phyloP scores from a whole-genome alignment of 208 protist genomes.

The Plasmodiophora brassicae region DNA sequence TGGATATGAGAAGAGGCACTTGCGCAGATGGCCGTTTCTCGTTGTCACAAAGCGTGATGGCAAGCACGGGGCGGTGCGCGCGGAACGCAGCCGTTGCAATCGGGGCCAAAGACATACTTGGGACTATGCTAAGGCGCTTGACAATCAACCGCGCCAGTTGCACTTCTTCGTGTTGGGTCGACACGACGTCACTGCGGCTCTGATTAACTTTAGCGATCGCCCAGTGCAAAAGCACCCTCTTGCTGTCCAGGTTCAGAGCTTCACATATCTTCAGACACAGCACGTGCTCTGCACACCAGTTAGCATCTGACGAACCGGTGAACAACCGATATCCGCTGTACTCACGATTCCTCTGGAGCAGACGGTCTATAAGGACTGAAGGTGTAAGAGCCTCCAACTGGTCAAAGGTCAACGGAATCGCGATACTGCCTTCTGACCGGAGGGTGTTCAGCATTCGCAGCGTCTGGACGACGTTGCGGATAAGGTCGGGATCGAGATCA shows the following conservation, averaged over 20 bases:
- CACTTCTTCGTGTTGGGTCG: not conserved
- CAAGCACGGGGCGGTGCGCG: not conserved
- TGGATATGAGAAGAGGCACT: conserved; percentile 28
- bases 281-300: too few relatives aligned
- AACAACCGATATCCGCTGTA: too few relatives aligned
- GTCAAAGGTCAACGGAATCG: not conserved
- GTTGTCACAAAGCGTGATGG: not conserved
- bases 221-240: not conserved
- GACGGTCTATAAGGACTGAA: not conserved
- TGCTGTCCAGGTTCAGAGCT: not conserved
- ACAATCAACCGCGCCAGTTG: not conserved
- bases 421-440: not conserved
- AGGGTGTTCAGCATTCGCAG: not conserved
- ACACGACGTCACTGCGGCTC: not conserved
- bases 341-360: not conserved
- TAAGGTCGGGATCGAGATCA: not conserved
- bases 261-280: not conserved
- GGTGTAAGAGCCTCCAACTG: not conserved
- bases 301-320: too few relatives aligned
- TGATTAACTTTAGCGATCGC: not conserved
- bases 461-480: not conserved
- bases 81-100: conserved; percentile 10
- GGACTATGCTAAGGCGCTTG: not conserved
- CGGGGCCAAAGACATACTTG: not conserved
- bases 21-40: not conserved